Conservation (phyloP, 805 yeast genomes). For the Lipomyces yamanashiensis region DNA sequence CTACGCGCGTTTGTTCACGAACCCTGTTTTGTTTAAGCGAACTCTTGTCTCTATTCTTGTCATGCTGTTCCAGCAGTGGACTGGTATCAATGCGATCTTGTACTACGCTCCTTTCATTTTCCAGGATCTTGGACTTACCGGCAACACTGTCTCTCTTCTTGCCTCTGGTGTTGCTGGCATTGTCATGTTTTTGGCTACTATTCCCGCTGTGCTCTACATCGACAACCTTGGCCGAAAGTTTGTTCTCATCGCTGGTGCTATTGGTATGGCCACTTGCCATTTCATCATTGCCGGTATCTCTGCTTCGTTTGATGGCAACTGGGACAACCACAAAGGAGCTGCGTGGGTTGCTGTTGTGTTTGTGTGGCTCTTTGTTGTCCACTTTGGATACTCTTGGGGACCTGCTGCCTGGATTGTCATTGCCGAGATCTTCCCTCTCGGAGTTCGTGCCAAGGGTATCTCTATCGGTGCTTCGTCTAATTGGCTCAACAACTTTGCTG, state of each 20-base stretch:
- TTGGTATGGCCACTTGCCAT: slow-evolving; percentile 58
- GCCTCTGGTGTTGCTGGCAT: slow-evolving; percentile 51
- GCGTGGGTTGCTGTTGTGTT: slow-evolving; percentile 36
- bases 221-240: slow-evolving; percentile 71
- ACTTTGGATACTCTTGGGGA: slow-evolving; percentile 36
- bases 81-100: slow-evolving; percentile 54
- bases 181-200: slow-evolving; percentile 56
- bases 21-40: slow-evolving; percentile 14
- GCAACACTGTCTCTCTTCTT: slow-evolving; percentile 51
- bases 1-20: slow-evolving; percentile 18
- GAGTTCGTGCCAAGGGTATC: slow-evolving; percentile 72
- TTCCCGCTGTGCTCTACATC: slow-evolving; percentile 58
- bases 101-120: slow-evolving; percentile 55
- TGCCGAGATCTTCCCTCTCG: slow-evolving; percentile 65
- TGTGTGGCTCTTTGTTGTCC: slow-evolving; percentile 34
- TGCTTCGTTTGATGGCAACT: slow-evolving; percentile 48
- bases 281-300: slow-evolving; percentile 46
- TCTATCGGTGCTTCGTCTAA: slow-evolving; percentile 65
- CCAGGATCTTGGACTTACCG: slow-evolving; percentile 54
- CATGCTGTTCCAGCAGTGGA: slow-evolving; percentile 41
- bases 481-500: slow-evolving; percentile 56
- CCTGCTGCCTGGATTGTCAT: slow-evolving; percentile 58
- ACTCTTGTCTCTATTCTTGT: slow-evolving; percentile 7
- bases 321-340: slow-evolving; percentile 42
- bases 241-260: slow-evolving; percentile 57